Base-by-base conservation (phyloP, 2,329 filamentous ascomycete genomes). In the Byssoonygena ceratinophila region DNA sequence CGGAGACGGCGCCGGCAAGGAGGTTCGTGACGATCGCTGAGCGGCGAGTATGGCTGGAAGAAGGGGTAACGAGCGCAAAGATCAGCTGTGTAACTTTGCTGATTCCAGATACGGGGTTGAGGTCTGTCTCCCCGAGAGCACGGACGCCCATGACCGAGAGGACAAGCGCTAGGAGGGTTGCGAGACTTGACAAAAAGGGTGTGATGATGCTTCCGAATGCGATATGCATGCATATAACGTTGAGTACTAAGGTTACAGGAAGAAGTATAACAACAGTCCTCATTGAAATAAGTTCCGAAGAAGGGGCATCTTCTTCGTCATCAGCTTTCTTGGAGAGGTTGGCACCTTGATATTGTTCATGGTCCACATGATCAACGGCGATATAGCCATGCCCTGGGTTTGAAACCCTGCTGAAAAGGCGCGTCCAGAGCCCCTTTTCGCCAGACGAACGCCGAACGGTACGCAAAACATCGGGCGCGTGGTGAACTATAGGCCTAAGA, bases 51-150 rank as follows among this genome's bases (percentile, higher is more conserved):
- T 85, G 84, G 61, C 87, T 82, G 0, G 82, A 81, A 51, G 84
- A 75, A 0, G 92, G 90, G 1, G 94, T 89, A 36, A 94, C 86
- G 46, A 95, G 72, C 2, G 92, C 92, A 67, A 98, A 97, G 64
- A 97, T 84, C 2, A 98, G 80, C 68, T 98, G 92, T 0, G 92
- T 94, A 2, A 98, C 78, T 72, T 98, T 98, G 65, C 85, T 91
- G 68, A 97, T 98, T 31, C 92, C 92, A 1, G 87, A 94, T 1
- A 97, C 92, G 0, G 92, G 92, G 64, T 97, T 97, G 8, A 98
- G 76, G 62, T 98, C 92, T 4, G 92, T 97, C 73, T 97, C 81
- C 39, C 82, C 81, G 0, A 82, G 70, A 0, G 81, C 80, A 37
- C 80, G 77, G 1, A 83, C 80, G 41, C 79, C 80, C 79, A 83